These are phyloP conservation scores for Pseudogymnoascus sp. DNA, from an alignment of 2,329 filamentous ascomycete species.

Conservation along the genomic window DNA sequence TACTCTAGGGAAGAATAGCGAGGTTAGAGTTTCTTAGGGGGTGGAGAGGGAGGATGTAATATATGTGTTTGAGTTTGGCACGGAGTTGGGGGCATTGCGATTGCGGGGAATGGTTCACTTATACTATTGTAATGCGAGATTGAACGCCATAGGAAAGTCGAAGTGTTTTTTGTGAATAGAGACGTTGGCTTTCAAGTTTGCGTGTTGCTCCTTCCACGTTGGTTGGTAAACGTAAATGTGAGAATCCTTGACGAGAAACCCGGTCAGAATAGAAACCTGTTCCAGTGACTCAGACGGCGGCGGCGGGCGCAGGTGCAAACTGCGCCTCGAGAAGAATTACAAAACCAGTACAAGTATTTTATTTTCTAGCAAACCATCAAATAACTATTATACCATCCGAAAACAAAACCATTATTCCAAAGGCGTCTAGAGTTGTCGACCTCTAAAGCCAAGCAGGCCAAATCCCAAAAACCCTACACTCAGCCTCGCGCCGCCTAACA, in stretches of 20 bases:
- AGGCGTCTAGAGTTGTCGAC: not conserved
- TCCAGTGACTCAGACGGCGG: not conserved
- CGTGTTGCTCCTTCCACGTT: not conserved
- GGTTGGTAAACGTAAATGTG: not conserved
- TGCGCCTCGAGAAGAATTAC: not conserved
- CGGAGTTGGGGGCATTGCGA: not conserved
- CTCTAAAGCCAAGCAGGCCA: not conserved
- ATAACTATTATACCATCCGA: not conserved
- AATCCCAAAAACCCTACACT: not conserved
- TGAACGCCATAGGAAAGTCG: not conserved
- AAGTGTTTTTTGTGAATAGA: not conserved
- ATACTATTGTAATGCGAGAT: not conserved
- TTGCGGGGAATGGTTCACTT: not conserved
- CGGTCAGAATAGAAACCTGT: not conserved
- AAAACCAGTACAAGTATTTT: not conserved
- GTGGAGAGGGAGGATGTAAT: not conserved
- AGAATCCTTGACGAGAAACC: not conserved
- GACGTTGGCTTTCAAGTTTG: not conserved
- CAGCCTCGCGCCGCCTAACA: not conserved
- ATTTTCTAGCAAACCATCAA: not conserved
- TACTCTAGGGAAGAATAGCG: slow-evolving; percentile 39
- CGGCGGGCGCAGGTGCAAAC: not conserved
- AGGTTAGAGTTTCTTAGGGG: slow-evolving; percentile 15
- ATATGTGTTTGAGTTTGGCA: not conserved
- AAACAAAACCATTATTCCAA: not conserved